Evolutionary conservation across 495 filamentous ascomycete species (phyloP).

Genomic region (Glarea lozoyensis): DNA sequence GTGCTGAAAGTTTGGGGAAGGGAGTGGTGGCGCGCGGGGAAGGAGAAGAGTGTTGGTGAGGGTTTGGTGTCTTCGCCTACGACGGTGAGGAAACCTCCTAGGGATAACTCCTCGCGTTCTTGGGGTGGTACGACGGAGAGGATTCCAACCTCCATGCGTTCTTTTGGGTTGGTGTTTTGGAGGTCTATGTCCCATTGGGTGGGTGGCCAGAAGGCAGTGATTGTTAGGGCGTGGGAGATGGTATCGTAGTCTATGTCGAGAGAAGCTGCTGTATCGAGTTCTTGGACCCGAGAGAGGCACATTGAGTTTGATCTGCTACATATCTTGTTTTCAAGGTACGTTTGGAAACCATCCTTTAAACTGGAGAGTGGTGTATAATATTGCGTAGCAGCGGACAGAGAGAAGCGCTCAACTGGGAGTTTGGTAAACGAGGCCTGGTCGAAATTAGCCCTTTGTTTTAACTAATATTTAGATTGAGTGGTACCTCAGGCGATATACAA

Average conservation of each 20-base stretch:
- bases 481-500: slow-evolving; percentile 42
- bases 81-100: slow-evolving; percentile 73
- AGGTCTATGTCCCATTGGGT: slow-evolving; percentile 8
- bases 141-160: slow-evolving; percentile 72
- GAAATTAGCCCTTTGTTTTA: too few relatives aligned
- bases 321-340: slow-evolving; percentile 48
- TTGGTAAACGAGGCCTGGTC: slow-evolving; percentile 58
- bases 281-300: slow-evolving; percentile 7
- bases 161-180: slow-evolving; percentile 19
- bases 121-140: slow-evolving; percentile 54
- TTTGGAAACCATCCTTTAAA: slow-evolving; percentile 41
- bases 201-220: slow-evolving; percentile 15
- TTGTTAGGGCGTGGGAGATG: slow-evolving; percentile 19
- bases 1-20: slow-evolving; percentile 34
- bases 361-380: slow-evolving; percentile 55
- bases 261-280: slow-evolving; percentile 8
- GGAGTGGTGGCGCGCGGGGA: slow-evolving; percentile 75
- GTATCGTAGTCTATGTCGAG: slow-evolving; percentile 21
- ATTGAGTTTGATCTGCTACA: slow-evolving; percentile 33
- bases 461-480: slow-evolving; percentile 3
- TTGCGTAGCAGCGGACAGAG: slow-evolving; percentile 55
- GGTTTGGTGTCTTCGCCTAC: slow-evolving; percentile 62
- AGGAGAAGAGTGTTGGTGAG: slow-evolving; percentile 74
- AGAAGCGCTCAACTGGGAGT: slow-evolving; percentile 55
- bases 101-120: slow-evolving; percentile 57